These are phyloP conservation scores for Solanum hybrid DNA, from an alignment of 305 asterid species.

Conservation along the genomic window DNA sequence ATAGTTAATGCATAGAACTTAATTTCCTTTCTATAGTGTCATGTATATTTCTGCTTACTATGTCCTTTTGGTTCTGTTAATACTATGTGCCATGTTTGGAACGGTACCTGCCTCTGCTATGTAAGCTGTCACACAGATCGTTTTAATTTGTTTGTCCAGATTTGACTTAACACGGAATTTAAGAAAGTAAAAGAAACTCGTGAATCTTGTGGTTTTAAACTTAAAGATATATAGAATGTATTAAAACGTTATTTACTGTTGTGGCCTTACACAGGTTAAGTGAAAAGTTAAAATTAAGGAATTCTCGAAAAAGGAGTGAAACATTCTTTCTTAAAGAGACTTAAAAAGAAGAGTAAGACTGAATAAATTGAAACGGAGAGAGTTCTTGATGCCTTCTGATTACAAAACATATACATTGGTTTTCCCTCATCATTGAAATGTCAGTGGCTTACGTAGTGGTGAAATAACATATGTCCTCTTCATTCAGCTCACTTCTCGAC, in stretches of 20 bases:
- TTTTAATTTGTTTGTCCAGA: not conserved
- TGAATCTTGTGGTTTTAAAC: not conserved
- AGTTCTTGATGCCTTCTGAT: not conserved
- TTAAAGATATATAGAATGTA: no score
- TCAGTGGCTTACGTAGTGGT: not conserved
- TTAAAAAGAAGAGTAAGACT: no score
- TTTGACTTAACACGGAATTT: no score
- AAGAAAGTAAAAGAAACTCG: no score
- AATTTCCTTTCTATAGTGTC: not conserved
- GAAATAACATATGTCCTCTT: not conserved
- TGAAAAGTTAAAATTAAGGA: not conserved
- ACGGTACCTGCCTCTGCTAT: not conserved
- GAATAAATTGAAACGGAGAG: not conserved
- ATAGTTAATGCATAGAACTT: not conserved
- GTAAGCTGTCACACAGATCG: not conserved
- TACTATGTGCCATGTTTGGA: not conserved
- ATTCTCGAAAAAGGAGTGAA: no score
- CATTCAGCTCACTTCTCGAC: not conserved
- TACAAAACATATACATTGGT: not conserved
- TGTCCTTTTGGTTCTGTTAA: not conserved
- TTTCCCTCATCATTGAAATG: not conserved
- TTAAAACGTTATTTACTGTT: no score
- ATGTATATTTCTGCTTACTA: not conserved
- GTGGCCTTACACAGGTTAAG: not conserved
- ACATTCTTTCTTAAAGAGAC: no score